phyloP scores from a whole-genome alignment of 257 asterid species.

The Gentiana straminea region DNA sequence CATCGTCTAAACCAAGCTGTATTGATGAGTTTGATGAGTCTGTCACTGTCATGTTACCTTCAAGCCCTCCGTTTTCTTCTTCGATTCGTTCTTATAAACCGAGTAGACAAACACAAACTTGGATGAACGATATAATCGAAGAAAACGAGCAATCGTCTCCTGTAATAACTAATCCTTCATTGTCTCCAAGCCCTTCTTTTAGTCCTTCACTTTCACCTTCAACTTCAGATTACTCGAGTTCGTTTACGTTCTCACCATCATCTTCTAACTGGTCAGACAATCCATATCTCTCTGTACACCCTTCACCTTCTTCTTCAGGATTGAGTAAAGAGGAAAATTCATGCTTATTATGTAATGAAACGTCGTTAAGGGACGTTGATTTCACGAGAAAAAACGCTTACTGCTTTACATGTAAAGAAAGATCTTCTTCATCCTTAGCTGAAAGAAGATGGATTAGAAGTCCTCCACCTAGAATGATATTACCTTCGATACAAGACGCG shows the following conservation, averaged over 20 bases:
- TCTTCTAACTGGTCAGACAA: constrained; percentile 86
- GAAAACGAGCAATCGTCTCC: constrained; percentile 21
- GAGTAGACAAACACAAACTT: constrained; percentile 3
- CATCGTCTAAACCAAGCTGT: constrained; percentile 31
- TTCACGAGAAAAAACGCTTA: not conserved
- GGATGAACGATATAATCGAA: constrained; percentile 19
- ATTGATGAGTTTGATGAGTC: no score
- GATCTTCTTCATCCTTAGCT: constrained; percentile 26
- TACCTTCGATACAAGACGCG: constrained; percentile 43
- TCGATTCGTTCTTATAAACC: constrained; percentile 13
- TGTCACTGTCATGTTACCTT: constrained; percentile 10
- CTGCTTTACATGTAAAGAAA: constrained; percentile 25
- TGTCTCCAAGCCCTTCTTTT: constrained; percentile 45
- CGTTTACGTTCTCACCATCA: constrained; percentile 77
- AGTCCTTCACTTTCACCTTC: constrained; percentile 48
- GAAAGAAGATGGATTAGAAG: constrained; percentile 36
- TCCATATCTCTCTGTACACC: constrained; percentile 53
- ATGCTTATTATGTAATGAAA: constrained; percentile 19
- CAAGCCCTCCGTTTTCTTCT: constrained; percentile 31
- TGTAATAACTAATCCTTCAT: constrained; percentile 20
- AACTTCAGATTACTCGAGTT: constrained; percentile 63
- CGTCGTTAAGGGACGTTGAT: constrained; percentile 14
- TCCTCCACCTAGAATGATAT: constrained; percentile 34
- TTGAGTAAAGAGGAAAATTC: constrained; percentile 24
- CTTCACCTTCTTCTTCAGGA: constrained; percentile 41